A percentile compares a stretch with the other conserved stretches of the same genome.
phyloP scores from a whole-genome alignment of 768 basidiomycete genomes.

The Termitomyces eurrhizus region DNA sequence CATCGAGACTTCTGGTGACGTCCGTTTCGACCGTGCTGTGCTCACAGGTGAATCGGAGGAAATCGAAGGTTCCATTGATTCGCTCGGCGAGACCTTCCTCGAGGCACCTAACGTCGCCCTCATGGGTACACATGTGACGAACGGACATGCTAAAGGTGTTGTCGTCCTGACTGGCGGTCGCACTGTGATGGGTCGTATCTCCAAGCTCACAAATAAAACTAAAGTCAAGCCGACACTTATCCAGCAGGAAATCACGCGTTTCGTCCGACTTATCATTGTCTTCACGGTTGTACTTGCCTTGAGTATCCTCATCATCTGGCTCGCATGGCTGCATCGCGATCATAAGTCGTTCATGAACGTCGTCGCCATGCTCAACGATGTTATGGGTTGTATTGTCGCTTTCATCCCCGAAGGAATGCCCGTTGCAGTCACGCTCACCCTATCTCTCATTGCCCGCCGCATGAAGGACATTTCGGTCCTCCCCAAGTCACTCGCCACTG shows the following conservation, averaged over 20 bases:
- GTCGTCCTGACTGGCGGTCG: constrained; percentile 42
- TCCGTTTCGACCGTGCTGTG: constrained; percentile 50
- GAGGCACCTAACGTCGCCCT: constrained; percentile 47
- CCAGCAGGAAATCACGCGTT: constrained; percentile 46
- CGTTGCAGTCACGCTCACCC: constrained; percentile 50
- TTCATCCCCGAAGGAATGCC: constrained; percentile 49
- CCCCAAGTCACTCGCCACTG: constrained; percentile 52
- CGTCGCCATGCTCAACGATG: constrained; percentile 48
- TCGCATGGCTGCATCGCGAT: constrained; percentile 37
- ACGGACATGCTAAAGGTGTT: constrained; percentile 37
- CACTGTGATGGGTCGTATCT: constrained; percentile 49
- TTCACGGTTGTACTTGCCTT: constrained; percentile 36
- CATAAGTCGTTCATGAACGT: constrained; percentile 47
- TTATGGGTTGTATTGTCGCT: constrained; percentile 43
- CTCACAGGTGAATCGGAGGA: constrained; percentile 49
- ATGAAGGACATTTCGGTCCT: constrained; percentile 16
- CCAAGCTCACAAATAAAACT: constrained; percentile 45
- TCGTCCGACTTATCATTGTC: constrained; percentile 47
- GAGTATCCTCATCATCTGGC: constrained; percentile 39
- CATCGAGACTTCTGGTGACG: constrained; percentile 45
- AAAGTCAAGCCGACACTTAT: constrained; percentile 46
- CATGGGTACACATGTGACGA: constrained; percentile 38
- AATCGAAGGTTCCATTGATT: constrained; percentile 39
- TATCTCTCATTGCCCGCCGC: constrained; percentile 22
- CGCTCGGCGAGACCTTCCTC: constrained; percentile 47